Conservation (phyloP, 2,329 filamentous ascomycete species). For the Erysiphe pisi region DNA sequence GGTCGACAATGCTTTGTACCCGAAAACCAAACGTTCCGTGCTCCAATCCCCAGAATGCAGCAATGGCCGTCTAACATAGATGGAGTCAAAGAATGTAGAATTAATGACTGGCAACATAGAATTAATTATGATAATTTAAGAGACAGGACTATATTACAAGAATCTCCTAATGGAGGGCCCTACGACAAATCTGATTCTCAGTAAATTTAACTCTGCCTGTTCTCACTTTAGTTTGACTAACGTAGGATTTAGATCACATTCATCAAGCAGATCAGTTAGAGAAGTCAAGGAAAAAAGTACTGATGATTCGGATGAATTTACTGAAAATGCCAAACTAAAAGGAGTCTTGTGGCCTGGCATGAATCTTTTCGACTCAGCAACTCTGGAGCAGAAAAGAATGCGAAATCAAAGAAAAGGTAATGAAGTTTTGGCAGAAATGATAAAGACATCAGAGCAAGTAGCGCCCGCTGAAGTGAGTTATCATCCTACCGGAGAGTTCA, state of each 20-base stretch:
- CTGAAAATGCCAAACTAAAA: conserved; percentile 46
- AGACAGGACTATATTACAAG: conserved; percentile 32
- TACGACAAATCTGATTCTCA: conserved; percentile 31
- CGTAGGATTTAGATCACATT: conserved; percentile 31
- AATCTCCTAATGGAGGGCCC: conserved; percentile 31
- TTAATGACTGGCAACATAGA: conserved; percentile 31
- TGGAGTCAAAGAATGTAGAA: conserved; percentile 27
- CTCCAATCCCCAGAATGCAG: conserved; percentile 36
- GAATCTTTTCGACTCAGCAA: conserved; percentile 71
- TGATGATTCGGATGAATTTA: conserved; percentile 31
- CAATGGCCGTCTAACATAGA: conserved; percentile 32
- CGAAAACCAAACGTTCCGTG: conserved; percentile 31
- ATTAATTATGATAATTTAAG: conserved; percentile 34
- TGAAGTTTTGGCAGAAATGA: conserved; percentile 58
- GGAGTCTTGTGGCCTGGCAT: conserved; percentile 67
- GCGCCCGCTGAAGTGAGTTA: conserved; percentile 56
- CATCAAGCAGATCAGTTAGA: conserved; percentile 31
- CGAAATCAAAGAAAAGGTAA: conserved; percentile 68
- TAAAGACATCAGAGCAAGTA: conserved; percentile 52
- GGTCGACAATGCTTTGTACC: conserved; percentile 3
- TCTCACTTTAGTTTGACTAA: conserved; percentile 21
- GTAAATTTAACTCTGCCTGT: conserved; percentile 30
- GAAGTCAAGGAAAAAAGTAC: conserved; percentile 30
- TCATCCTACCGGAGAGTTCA: conserved; percentile 43
- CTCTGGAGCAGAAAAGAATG: conserved; percentile 59